Conservation (phyloP, 2,329 filamentous ascomycete species). For the Beauveria sp. region DNA sequence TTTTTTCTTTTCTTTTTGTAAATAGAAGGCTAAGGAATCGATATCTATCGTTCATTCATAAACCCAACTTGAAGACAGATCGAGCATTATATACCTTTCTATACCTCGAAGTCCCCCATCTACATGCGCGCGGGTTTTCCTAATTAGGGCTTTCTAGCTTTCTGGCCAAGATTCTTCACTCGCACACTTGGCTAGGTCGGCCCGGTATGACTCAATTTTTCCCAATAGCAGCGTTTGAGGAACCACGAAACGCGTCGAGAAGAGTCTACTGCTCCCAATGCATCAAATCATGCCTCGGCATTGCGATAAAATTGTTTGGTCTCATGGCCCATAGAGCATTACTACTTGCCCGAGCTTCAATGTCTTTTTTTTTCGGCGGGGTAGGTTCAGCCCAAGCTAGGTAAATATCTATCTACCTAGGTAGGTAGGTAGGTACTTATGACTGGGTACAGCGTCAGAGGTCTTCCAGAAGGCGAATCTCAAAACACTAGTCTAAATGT, state of each 20-base stretch:
- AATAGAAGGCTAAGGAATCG: not conserved
- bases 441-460: too few species aligned
- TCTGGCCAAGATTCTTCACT: not conserved
- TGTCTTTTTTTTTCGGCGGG: not conserved
- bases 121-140: not conserved
- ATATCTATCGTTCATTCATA: not conserved
- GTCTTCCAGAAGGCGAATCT: too few species aligned
- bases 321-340: too few species aligned
- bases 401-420: too few species aligned
- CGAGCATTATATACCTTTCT: not conserved
- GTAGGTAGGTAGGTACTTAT: too few species aligned
- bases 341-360: too few species aligned
- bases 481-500: too few species aligned
- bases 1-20: not conserved
- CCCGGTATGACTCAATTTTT: slow-evolving; percentile 2
- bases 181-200: not conserved
- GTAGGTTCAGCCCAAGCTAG: not conserved
- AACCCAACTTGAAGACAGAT: not conserved
- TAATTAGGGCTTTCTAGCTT: slow-evolving; percentile 1
- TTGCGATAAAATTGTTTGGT: too few species aligned
- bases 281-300: not conserved
- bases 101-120: not conserved
- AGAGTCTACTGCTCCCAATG: not conserved
- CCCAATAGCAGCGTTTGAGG: too few species aligned
- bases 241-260: not conserved